Percentiles rank a stretch among this genome's conserved stretches.
These are phyloP conservation scores for Solanum hybrid DNA, from an alignment of 305 asterid species.

Conservation along the genomic window DNA sequence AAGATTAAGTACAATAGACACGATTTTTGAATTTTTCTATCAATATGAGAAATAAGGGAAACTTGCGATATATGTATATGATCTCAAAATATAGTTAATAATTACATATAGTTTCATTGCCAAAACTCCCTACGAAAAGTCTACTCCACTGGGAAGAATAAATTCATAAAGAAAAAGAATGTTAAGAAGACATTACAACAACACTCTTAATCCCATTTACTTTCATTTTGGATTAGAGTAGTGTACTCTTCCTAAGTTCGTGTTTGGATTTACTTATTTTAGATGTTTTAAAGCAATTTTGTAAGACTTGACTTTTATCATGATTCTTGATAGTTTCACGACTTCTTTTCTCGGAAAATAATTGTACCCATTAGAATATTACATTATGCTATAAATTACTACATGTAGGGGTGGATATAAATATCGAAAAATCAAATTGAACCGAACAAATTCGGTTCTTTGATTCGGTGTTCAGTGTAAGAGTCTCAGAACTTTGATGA, in stretches of 20 bases:
- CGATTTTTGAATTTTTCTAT: not conserved
- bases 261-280: not conserved
- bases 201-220: not conserved
- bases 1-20: not conserved
- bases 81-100: not conserved
- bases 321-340: not conserved
- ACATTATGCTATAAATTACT: not conserved
- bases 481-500: not conserved
- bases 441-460: not conserved
- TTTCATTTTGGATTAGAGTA: not conserved
- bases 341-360: not conserved
- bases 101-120: not conserved
- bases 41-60: not conserved
- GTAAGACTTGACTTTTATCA: not conserved
- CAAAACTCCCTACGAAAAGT: not conserved
- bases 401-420: not conserved
- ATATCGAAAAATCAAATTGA: not conserved
- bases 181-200: not conserved
- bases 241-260: not conserved
- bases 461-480: not conserved
- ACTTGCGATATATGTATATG: not conserved
- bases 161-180: not conserved
- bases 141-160: not conserved
- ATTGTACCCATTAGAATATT: not conserved
- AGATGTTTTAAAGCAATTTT: no score